Percentiles rank a stretch among this genome's conserved stretches.
Conservation (phyloP, 768 basidiomycete genomes). For the Pleurotus sapidus region DNA sequence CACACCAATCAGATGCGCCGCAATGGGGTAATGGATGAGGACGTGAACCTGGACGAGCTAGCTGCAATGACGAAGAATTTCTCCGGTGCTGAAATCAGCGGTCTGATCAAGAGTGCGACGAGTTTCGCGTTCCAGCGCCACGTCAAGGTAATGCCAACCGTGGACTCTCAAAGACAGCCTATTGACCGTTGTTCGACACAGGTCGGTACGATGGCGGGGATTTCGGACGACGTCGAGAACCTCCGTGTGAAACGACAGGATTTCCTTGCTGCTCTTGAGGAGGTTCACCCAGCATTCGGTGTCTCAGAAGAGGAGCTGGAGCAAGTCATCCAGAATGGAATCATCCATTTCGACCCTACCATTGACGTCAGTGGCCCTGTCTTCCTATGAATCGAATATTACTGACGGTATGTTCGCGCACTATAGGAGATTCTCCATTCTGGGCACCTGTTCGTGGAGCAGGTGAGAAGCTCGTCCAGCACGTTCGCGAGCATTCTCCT, state of each 20-base stretch:
- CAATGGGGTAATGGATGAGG: conserved; percentile 85
- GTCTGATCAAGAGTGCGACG: conserved; percentile 96
- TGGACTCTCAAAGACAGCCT: no score
- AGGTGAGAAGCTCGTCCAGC: conserved; percentile 85
- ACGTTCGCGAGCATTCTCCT: conserved; percentile 90
- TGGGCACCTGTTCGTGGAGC: conserved; percentile 87
- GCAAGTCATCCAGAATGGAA: conserved; percentile 93
- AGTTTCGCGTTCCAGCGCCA: conserved; percentile 98
- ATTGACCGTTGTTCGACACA: conserved; percentile 11
- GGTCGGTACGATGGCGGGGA: conserved; percentile 95
- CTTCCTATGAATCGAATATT: not conserved
- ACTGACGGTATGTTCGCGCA: not conserved
- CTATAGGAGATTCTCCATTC: conserved; percentile 82
- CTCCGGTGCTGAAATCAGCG: conserved; percentile 93
- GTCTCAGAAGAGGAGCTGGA: conserved; percentile 95
- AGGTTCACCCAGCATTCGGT: conserved; percentile 96
- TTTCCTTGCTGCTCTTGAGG: conserved; percentile 88
- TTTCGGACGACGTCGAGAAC: conserved; percentile 94
- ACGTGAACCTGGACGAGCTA: conserved; percentile 82
- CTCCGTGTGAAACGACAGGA: conserved; percentile 83
- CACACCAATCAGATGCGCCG: conserved; percentile 93
- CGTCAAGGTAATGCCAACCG: conserved; percentile 60
- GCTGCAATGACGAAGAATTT: conserved; percentile 92
- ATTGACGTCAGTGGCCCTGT: conserved; percentile 63
- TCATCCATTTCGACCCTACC: conserved; percentile 77